These are phyloP conservation scores for Incumbomyces delicatus DNA, from an alignment of 2,329 filamentous ascomycete genomes.

Conservation along the genomic window DNA sequence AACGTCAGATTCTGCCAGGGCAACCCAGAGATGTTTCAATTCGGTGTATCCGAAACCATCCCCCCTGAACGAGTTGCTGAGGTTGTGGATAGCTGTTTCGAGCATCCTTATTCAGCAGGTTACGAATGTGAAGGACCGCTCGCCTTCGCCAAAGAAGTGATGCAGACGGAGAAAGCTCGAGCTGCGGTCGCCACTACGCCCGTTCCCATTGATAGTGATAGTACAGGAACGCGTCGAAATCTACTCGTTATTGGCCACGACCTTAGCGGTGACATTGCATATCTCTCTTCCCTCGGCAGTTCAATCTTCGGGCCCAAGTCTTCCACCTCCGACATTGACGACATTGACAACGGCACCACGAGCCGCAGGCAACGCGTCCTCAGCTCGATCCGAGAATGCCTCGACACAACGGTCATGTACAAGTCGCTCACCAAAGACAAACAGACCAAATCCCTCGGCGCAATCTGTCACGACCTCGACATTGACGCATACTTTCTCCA, in stretches of 20 bases:
- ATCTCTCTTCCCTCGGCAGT: slow-evolving; percentile 57
- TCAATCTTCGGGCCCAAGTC: slow-evolving; percentile 38
- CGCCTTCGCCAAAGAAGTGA: slow-evolving; percentile 6
- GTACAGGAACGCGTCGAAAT: slow-evolving; percentile 37
- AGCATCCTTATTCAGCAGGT: slow-evolving; percentile 42
- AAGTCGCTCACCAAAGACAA: slow-evolving; percentile 34
- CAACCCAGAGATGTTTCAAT: slow-evolving; percentile 70
- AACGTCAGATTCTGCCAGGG: slow-evolving; percentile 64
- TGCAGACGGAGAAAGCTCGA: not conserved
- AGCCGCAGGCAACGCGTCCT: slow-evolving; percentile 38
- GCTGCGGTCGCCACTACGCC: not conserved
- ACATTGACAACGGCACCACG: slow-evolving; percentile 62
- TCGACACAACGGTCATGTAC: slow-evolving; percentile 68
- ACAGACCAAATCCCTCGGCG: slow-evolving; percentile 48
- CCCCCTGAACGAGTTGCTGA: slow-evolving; percentile 34
- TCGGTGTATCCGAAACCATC: slow-evolving; percentile 49
- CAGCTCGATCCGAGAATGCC: slow-evolving; percentile 48
- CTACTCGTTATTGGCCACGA: slow-evolving; percentile 76
- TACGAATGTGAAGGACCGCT: slow-evolving; percentile 15
- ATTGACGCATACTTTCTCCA: slow-evolving; percentile 60
- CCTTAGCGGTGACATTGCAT: slow-evolving; percentile 55
- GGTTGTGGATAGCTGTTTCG: slow-evolving; percentile 46
- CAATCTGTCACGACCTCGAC: slow-evolving; percentile 54
- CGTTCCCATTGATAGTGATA: not conserved
- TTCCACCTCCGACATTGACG: slow-evolving; percentile 23